A percentile compares a stretch with the other conserved stretches of the same genome.
Evolutionary conservation across 1,284 basidiomycete species (phyloP).

Genomic region (Tylopilus sp.): DNA sequence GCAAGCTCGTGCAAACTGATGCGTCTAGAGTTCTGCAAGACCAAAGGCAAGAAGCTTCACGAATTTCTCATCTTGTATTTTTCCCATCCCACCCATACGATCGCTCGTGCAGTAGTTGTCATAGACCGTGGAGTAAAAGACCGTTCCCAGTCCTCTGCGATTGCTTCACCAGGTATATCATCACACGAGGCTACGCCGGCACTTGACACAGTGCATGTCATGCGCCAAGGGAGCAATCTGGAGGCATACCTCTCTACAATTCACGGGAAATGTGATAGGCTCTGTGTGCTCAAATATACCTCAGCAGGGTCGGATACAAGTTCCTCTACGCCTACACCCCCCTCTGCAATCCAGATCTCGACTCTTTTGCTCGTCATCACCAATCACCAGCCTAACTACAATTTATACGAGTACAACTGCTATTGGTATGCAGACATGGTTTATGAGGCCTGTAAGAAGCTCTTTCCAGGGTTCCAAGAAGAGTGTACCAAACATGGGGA

Average conservation of each 20-base stretch:
- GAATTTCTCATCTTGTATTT: background rate
- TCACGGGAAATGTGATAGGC: background rate
- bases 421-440: constrained; percentile 3
- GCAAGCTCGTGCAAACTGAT: background rate
- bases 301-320: too few species aligned
- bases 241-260: background rate
- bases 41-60: background rate
- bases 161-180: background rate
- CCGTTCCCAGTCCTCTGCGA: background rate
- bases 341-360: background rate
- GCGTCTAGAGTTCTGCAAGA: background rate
- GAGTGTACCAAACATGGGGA: background rate
- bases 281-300: background rate
- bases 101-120: background rate
- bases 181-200: background rate
- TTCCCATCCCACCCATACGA: background rate
- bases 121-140: background rate
- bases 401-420: constrained; percentile 1
- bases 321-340: background rate
- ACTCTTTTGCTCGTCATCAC: background rate
- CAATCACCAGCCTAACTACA: background rate
- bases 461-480: background rate
- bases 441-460: background rate
- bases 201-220: background rate
- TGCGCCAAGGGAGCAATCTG: background rate